Percentiles rank a stretch among this genome's conserved stretches.
Conservation (phyloP, 2,329 filamentous ascomycete species). For the Helotiales sp. region DNA sequence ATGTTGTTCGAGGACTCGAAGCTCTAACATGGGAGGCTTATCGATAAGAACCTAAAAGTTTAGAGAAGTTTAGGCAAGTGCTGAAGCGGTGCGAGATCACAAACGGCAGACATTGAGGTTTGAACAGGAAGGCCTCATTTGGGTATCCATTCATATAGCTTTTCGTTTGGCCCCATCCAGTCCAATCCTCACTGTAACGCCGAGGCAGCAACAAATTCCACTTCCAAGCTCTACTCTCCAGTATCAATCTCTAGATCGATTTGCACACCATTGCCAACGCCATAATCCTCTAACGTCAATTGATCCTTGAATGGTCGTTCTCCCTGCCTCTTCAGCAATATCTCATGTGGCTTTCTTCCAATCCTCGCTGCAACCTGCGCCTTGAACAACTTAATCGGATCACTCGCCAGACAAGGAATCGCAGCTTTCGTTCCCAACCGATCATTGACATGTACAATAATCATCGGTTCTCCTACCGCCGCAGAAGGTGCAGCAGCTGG, state of each 20-base stretch:
- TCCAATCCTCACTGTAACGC: too few species aligned
- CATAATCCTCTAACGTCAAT: conserved; percentile 86
- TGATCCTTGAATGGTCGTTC: conserved; percentile 93
- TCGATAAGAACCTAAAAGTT: conserved; percentile 24
- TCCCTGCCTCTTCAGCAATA: conserved; percentile 87
- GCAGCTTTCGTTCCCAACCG: conserved; percentile 93
- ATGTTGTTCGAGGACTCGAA: conserved; percentile 6
- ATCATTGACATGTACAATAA: conserved; percentile 92
- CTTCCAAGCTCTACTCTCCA: conserved; percentile 27
- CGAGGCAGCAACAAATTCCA: background rate
- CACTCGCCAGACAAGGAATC: conserved; percentile 83
- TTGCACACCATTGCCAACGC: conserved; percentile 82
- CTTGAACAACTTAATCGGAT: conserved; percentile 85
- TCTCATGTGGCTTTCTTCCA: conserved; percentile 86
- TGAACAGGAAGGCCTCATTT: background rate
- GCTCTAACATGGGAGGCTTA: conserved; percentile 14
- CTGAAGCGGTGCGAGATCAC: too few species aligned
- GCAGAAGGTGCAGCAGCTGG: conserved; percentile 22
- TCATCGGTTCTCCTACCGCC: conserved; percentile 70
- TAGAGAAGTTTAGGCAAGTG: background rate
- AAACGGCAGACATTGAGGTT: too few species aligned
- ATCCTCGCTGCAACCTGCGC: conserved; percentile 88
- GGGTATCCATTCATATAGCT: background rate
- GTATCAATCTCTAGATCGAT: conserved; percentile 39
- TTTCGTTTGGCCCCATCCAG: too few species aligned